phyloP scores from a whole-genome alignment of 2,329 filamentous ascomycete genomes.

The Magnaporthiopsis poae region DNA sequence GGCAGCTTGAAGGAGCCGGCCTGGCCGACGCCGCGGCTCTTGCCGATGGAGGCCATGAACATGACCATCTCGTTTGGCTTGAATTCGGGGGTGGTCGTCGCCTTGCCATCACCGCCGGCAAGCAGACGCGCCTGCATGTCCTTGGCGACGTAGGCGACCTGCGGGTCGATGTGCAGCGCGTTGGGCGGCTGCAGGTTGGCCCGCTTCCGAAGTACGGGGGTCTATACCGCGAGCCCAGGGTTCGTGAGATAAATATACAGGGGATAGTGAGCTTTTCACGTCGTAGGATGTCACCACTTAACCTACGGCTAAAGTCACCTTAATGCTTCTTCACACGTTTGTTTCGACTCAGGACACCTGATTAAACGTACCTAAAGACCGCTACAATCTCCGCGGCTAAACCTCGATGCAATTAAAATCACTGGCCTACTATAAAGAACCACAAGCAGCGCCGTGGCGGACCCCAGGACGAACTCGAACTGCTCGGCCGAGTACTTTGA shows the following conservation, averaged over 20 bases:
- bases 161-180: conserved; percentile 15
- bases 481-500: conserved; percentile 30
- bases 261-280: no score
- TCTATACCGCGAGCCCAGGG: no score
- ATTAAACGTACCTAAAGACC: no score
- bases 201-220: no score
- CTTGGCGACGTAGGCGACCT: conserved; percentile 16
- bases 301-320: no score
- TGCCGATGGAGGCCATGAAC: conserved; percentile 17
- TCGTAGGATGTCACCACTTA: no score
- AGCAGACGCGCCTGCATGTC: conserved; percentile 16
- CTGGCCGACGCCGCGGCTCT: conserved; percentile 20
- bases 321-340: no score
- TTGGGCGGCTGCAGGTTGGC: conserved; percentile 18
- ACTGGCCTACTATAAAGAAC: no score
- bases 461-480: conserved; percentile 44
- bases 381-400: no score
- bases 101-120: not conserved
- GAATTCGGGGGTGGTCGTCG: conserved; percentile 12
- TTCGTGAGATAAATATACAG: no score
- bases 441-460: conserved; percentile 36
- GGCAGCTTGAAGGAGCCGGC: conserved; percentile 15
- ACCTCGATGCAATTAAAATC: no score
- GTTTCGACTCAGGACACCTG: no score
- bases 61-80: conserved; percentile 12